Evolutionary conservation across 352 stramenopile genomes (phyloP), one percentile per base, ranked within the genome.

Genomic region (Thraustotheca clavata): DNA sequence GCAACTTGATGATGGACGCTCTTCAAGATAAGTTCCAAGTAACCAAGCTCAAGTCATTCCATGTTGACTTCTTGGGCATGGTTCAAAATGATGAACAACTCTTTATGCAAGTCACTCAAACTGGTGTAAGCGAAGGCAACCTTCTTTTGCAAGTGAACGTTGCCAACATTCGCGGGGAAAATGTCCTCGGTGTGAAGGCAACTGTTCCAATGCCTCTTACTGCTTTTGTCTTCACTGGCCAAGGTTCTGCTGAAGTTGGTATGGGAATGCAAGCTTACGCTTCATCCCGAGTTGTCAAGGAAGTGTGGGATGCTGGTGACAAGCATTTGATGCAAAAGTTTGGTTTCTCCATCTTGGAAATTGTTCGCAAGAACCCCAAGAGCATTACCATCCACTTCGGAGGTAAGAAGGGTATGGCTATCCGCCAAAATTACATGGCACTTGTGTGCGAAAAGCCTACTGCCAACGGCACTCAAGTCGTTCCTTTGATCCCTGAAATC

Each of bases 231-330:
- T 96, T 96, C 59, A 96, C 86, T 22, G 87, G 86, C 6, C 87
- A 96, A 50, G 87, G 87, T 11, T 94, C 83, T 22, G 83, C 84
- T 29, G 73, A 80, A 14, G 74, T 90, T 3, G 84, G 84, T 20
- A 94, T 96, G 85, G 87, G 87, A 34, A 96, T 96, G 87, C 82
- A 94, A n/a, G 80, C 79, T 1, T 95, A 94, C 67, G 72, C 83
- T 55, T 73, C 82, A 35, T 92, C 82, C 4, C 34, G 69, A 0
- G 69, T 88, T 24, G 85, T 84, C 20, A 83, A 83, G 31, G 77
- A 87, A 4, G 77, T 93, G 46, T 96, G 87, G 87, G 74, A 96
- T 66, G 73, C 74, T 55, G 87, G 85, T 52, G 83, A 96, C 47
- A 36, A 46, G 33, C 82, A 94, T 57, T 67, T 96, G 31, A 71